A percentile compares a stretch with the other conserved stretches of the same genome.
phyloP scores from a whole-genome alignment of 768 basidiomycete species.

The Dioszegia aurantiaca region DNA sequence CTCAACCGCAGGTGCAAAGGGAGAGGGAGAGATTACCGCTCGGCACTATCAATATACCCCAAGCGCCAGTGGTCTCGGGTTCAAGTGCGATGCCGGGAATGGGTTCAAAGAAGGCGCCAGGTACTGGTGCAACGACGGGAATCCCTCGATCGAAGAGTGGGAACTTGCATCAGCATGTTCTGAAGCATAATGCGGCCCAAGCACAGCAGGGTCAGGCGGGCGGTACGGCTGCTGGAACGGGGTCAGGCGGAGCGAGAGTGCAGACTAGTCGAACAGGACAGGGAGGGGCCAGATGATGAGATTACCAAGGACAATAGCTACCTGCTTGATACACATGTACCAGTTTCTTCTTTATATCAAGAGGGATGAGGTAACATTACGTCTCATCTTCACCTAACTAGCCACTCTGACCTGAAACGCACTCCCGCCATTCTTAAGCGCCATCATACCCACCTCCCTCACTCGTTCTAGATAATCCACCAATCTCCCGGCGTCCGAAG shows the following conservation, averaged over 20 bases:
- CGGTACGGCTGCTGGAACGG: not conserved
- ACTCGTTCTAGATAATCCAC: constrained; percentile 73
- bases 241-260: not conserved
- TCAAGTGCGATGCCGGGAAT: not conserved
- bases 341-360: not conserved
- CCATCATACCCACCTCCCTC: constrained; percentile 66
- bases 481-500: constrained; percentile 59
- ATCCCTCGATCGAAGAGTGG: constrained; percentile 3
- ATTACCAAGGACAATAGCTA: too few relatives aligned
- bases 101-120: not conserved
- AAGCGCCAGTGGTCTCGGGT: not conserved
- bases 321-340: too few relatives aligned
- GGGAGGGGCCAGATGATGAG: too few relatives aligned
- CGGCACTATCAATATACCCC: constrained; percentile 25
- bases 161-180: constrained; percentile 27
- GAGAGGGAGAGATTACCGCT: constrained; percentile 22
- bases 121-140: not conserved
- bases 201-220: constrained; percentile 10
- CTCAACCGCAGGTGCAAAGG: too few relatives aligned
- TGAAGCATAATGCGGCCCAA: constrained; percentile 27
- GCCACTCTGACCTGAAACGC: constrained; percentile 23
- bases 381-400: not conserved
- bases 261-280: not conserved
- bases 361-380: too few relatives aligned
- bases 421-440: constrained; percentile 56